These are phyloP conservation scores for Cyclostephanos invisitatus DNA, from an alignment of 108 stramenopile genomes.

Conservation along the genomic window DNA sequence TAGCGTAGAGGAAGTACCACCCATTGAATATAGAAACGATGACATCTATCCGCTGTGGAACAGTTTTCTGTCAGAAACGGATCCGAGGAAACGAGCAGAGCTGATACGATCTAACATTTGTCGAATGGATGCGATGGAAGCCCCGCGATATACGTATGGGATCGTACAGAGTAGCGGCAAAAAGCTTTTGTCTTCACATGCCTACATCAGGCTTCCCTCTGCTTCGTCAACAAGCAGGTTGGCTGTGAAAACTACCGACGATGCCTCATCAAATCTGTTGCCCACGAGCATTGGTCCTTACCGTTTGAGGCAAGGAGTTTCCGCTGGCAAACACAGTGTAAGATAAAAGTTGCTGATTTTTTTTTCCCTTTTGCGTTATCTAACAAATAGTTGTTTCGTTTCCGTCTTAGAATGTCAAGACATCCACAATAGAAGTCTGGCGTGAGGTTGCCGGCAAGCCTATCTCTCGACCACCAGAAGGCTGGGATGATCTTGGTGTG, in stretches of 20 bases:
- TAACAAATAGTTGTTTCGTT: neutral
- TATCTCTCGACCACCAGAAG: constrained; percentile 85
- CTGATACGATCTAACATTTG: constrained; percentile 30
- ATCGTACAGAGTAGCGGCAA: constrained; percentile 53
- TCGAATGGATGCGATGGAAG: constrained; percentile 6
- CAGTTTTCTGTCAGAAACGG: constrained; percentile 49
- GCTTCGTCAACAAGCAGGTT: constrained; percentile 35
- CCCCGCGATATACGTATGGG: constrained; percentile 21
- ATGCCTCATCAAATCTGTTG: constrained; percentile 39
- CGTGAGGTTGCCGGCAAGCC: constrained; percentile 59
- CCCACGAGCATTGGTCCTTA: constrained; percentile 76
- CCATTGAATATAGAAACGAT: neutral
- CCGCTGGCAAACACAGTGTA: constrained; percentile 8
- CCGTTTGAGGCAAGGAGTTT: constrained; percentile 47
- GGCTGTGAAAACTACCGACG: constrained; percentile 19
- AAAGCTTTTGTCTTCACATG: constrained; percentile 42
- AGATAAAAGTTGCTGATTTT: constrained; percentile 6
- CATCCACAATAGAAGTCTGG: constrained; percentile 66
- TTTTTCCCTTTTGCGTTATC: neutral
- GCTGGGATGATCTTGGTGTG: constrained; percentile 88
- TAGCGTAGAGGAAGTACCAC: constrained; percentile 24
- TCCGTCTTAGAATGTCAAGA: neutral
- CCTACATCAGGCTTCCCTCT: constrained; percentile 35
- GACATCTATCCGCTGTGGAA: constrained; percentile 64
- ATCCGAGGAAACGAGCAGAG: constrained; percentile 33